A percentile compares a stretch with the other conserved stretches of the same genome.
Evolutionary conservation across 352 stramenopile genomes (phyloP).

Genomic region (Globisporangium paroecandrum): DNA sequence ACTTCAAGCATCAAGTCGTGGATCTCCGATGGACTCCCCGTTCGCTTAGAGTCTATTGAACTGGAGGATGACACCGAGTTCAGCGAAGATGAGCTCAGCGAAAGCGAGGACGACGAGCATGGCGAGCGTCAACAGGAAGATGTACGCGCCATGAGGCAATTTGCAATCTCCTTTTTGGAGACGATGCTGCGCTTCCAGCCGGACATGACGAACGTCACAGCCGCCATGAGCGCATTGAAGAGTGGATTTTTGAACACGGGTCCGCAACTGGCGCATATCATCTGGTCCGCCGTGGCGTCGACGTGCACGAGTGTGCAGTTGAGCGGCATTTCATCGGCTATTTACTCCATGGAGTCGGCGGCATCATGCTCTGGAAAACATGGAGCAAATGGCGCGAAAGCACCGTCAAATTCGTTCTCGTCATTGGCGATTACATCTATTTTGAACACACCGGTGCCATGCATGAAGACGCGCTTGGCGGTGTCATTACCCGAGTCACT

Average conservation of each 20-base stretch:
- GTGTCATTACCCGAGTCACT: conserved; percentile 66
- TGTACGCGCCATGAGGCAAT: conserved; percentile 72
- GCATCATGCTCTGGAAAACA: conserved; percentile 19
- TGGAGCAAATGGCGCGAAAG: conserved; percentile 1
- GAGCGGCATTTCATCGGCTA: conserved; percentile 65
- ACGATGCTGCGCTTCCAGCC: conserved; percentile 64
- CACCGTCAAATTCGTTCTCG: conserved; percentile 42
- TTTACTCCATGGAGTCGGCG: conserved; percentile 46
- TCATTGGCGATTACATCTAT: conserved; percentile 69
- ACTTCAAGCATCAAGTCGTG: conserved; percentile 60
- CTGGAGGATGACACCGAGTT: conserved; percentile 31
- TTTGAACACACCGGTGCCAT: conserved; percentile 47
- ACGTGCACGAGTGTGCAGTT: conserved; percentile 64
- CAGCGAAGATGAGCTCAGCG: conserved; percentile 17
- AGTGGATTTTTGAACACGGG: conserved; percentile 70
- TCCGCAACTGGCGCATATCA: conserved; percentile 68
- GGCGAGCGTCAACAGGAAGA: conserved; percentile 30
- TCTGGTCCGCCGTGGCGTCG: conserved; percentile 67
- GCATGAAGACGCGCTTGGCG: conserved; percentile 55
- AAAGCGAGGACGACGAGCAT: conserved; percentile 26
- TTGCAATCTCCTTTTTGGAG: conserved; percentile 66
- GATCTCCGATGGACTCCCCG: conserved; percentile 49
- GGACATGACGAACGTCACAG: conserved; percentile 46
- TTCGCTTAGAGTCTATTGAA: conserved; percentile 36
- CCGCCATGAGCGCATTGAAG: conserved; percentile 57